Percentiles rank a stretch among this genome's conserved stretches.
These are phyloP conservation scores for Alternaria atra DNA, from an alignment of 2,329 filamentous ascomycete genomes.

Conservation along the genomic window DNA sequence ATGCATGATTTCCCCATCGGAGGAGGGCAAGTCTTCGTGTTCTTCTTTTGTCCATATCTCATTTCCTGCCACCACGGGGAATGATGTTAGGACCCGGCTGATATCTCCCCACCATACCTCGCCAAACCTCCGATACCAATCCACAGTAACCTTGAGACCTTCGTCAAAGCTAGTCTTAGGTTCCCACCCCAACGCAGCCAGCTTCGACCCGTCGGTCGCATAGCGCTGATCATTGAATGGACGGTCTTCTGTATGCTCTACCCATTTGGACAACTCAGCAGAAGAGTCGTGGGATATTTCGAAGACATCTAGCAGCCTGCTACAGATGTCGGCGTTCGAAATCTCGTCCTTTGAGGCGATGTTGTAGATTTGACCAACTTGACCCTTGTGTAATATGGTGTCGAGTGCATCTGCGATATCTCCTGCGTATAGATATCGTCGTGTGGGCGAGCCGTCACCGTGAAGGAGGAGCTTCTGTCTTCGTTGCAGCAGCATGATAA, in stretches of 20 bases:
- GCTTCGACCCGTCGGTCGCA: slow-evolving; percentile 51
- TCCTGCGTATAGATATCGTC: slow-evolving; percentile 79
- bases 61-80: slow-evolving; percentile 51
- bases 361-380: slow-evolving; percentile 81
- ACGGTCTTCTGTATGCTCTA: slow-evolving; percentile 79
- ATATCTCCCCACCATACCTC: slow-evolving; percentile 55
- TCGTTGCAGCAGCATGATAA: slow-evolving; percentile 75
- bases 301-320: slow-evolving; percentile 70
- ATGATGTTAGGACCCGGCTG: slow-evolving; percentile 49
- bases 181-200: slow-evolving; percentile 49
- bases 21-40: slow-evolving; percentile 48
- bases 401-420: slow-evolving; percentile 85
- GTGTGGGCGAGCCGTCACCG: slow-evolving; percentile 77
- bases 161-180: slow-evolving; percentile 49
- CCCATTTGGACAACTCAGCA: slow-evolving; percentile 67
- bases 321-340: slow-evolving; percentile 75
- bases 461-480: slow-evolving; percentile 75
- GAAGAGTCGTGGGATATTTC: slow-evolving; percentile 56
- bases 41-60: slow-evolving; percentile 53
- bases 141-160: slow-evolving; percentile 48
- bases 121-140: slow-evolving; percentile 52
- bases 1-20: slow-evolving; percentile 36
- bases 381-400: slow-evolving; percentile 81
- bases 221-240: slow-evolving; percentile 64
- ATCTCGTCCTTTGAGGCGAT: slow-evolving; percentile 81